Evolutionary conservation across 768 basidiomycete species (phyloP), one percentile per base, ranked within the genome.

Genomic region (Chalciporus piperatus): DNA sequence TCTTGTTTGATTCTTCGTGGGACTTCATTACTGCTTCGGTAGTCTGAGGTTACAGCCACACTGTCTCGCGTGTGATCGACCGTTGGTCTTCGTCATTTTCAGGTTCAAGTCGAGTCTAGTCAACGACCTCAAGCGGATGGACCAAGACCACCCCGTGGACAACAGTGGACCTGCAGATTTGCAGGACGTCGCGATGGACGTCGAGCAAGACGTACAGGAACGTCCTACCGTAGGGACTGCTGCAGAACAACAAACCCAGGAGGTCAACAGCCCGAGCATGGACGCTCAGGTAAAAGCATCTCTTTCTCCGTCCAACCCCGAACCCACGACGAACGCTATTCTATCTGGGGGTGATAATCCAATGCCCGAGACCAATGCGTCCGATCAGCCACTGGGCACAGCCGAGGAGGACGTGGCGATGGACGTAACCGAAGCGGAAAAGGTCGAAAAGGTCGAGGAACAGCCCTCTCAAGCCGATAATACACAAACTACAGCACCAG

Each of bases 1-100:
- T n/a, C n/a, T n/a, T n/a, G n/a, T n/a, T n/a, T n/a, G n/a, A n/a
- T n/a, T n/a, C n/a, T n/a, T n/a, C n/a, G n/a, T n/a, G n/a, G n/a
- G n/a, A n/a, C n/a, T n/a, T n/a, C n/a, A n/a, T n/a, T n/a, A n/a
- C n/a, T n/a, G n/a, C n/a, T n/a, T n/a, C n/a, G n/a, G n/a, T n/a
- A n/a, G n/a, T n/a, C n/a, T n/a, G n/a, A n/a, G n/a, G n/a, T n/a
- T n/a, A 64, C 63, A 58, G 63, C 63, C 63, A 66, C 60, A 14
- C 25, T 11, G 6, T 45, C 44, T 32, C 43, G 30, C 50, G 50
- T 41, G 63, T 61, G 60, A 64, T 63, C 62, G 60, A 61, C 48
- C 38, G 13, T 46, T 32, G 46, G 59, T 43, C 50, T 40, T 56
- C 59, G 63, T 66, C 63, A 65, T 59, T 61, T 62, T 64, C 57